Evolutionary conservation across 768 basidiomycete genomes (phyloP).

Genomic region (Paxillus ammoniavirescens): DNA sequence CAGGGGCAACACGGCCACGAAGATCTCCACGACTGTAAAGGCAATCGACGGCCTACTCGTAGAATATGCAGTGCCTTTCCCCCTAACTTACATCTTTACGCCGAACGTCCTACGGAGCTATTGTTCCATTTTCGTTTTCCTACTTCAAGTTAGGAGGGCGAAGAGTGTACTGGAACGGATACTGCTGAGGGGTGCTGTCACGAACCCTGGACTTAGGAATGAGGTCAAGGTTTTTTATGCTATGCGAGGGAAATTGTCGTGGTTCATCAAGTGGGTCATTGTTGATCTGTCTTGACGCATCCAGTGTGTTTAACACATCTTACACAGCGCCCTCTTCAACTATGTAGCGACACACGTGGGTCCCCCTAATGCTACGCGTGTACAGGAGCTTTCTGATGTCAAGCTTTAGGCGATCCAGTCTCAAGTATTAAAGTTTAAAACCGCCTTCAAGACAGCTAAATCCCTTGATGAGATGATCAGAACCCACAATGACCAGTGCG

Average conservation of each 20-base stretch:
- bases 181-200: conserved; percentile 53
- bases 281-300: background rate
- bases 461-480: conserved; percentile 78
- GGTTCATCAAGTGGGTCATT: conserved; percentile 78
- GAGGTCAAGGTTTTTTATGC: conserved; percentile 74
- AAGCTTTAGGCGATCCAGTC: conserved; percentile 61
- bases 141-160: conserved; percentile 72
- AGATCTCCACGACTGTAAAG: conserved; percentile 54
- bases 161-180: conserved; percentile 71
- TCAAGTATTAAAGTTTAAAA: conserved; percentile 59
- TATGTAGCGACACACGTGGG: conserved; percentile 74
- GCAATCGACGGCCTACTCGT: conserved; percentile 63
- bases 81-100: conserved; percentile 75
- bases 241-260: conserved; percentile 72
- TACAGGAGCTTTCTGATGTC: background rate
- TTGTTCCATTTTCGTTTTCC: conserved; percentile 64
- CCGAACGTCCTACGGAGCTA: conserved; percentile 56
- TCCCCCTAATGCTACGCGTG: background rate
- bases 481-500: conserved; percentile 70
- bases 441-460: conserved; percentile 46
- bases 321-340: conserved; percentile 55
- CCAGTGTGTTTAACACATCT: conserved; percentile 4
- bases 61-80: conserved; percentile 84
- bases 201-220: conserved; percentile 32
- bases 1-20: conserved; percentile 46